Conservation (phyloP, 805 yeast species). For the Kazachstania psychrophila region DNA sequence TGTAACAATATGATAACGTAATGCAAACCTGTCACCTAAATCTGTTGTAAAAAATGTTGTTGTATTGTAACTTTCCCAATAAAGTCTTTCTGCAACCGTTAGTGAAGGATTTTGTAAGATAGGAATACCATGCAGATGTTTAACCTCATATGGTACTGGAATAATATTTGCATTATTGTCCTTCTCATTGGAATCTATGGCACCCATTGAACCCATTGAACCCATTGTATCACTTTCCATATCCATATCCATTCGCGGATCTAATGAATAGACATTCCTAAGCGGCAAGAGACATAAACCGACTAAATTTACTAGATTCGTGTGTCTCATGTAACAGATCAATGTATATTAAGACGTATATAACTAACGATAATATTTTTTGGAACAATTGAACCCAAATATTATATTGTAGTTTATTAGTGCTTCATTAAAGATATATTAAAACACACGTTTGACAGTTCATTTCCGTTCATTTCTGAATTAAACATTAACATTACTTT, state of each 20-base stretch:
- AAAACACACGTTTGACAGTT: too few species aligned
- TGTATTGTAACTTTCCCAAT: constrained; percentile 73
- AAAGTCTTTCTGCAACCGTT: constrained; percentile 60
- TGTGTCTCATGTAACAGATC: too few species aligned
- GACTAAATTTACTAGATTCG: too few species aligned
- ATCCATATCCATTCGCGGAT: constrained; percentile 22
- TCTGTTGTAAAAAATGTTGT: constrained; percentile 60
- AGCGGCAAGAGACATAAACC: too few species aligned
- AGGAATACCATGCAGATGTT: constrained; percentile 60
- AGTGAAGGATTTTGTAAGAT: constrained; percentile 52
- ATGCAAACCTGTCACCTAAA: constrained; percentile 38
- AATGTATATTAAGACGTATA: too few species aligned
- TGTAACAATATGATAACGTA: constrained; percentile 46
- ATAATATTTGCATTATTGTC: constrained; percentile 5
- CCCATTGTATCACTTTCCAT: constrained; percentile 15
- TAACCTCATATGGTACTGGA: constrained; percentile 41
- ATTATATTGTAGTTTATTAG: too few species aligned
- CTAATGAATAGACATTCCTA: too few species aligned
- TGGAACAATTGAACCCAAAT: too few species aligned
- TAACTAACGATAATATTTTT: too few species aligned
- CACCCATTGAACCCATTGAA: background rate
- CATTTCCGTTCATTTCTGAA: too few species aligned
- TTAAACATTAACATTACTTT: too few species aligned
- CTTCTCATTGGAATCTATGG: background rate
- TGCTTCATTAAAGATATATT: too few species aligned